phyloP scores from a whole-genome alignment of 768 basidiomycete genomes.

The Podaxis sp. region DNA sequence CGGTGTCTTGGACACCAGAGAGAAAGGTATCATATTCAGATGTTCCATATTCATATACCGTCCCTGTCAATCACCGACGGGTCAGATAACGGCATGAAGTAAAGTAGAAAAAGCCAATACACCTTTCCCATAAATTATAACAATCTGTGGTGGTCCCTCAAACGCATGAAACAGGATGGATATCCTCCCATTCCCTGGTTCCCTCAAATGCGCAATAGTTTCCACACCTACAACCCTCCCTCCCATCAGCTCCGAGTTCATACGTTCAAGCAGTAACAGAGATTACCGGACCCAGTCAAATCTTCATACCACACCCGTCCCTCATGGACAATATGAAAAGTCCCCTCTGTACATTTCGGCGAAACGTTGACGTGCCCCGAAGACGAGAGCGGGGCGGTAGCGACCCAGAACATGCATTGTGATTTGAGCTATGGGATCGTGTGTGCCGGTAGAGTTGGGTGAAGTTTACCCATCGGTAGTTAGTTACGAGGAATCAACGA shows the following conservation, averaged over 20 bases:
- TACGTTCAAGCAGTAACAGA: no score
- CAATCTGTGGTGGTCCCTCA: conserved; percentile 53
- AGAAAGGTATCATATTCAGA: conserved; percentile 54
- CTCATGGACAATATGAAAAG: conserved; percentile 53
- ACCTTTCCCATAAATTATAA: conserved; percentile 56
- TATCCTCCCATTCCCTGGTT: conserved; percentile 46
- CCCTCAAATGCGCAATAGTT: conserved; percentile 47
- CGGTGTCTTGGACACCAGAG: conserved; percentile 23
- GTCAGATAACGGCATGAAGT: neutral
- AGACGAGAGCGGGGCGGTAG: conserved; percentile 51
- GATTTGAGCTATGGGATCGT: conserved; percentile 52
- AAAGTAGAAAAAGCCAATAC: neutral
- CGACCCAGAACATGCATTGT: conserved; percentile 73
- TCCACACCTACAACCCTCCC: conserved; percentile 30
- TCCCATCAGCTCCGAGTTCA: neutral
- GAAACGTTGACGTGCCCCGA: conserved; percentile 66
- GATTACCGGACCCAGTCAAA: conserved; percentile 59
- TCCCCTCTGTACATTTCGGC: conserved; percentile 57
- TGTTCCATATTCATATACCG: conserved; percentile 58
- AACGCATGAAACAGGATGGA: conserved; percentile 62
- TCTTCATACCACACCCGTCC: conserved; percentile 72
- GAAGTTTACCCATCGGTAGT: conserved; percentile 50
- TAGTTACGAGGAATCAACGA: neutral
- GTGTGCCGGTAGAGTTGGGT: conserved; percentile 50
- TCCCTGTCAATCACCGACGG: conserved; percentile 30